Conservation (phyloP, 768 basidiomycete genomes). For the Pisolithus sp. region DNA sequence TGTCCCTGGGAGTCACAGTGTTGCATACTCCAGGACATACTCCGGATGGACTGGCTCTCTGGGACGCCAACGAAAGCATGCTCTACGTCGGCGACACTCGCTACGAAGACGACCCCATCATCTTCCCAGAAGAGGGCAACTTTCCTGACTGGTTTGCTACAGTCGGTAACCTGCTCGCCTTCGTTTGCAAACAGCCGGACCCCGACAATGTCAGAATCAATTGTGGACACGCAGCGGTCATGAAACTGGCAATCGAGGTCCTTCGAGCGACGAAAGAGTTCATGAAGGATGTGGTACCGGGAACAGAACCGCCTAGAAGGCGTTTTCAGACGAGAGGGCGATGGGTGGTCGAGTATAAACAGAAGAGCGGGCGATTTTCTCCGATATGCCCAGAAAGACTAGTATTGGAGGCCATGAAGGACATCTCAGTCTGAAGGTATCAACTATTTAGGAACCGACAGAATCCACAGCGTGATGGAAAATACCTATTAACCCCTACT, state of each 20-base stretch:
- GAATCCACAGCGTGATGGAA: neutral
- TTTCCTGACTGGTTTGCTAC: neutral
- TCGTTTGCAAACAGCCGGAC: neutral
- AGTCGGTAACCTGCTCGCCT: neutral
- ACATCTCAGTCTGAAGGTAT: conserved; percentile 2
- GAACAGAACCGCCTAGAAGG: conserved; percentile 3
- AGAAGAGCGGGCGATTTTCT: conserved; percentile 36
- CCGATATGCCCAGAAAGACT: conserved; percentile 45
- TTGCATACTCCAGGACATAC: conserved; percentile 56
- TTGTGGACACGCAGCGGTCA: conserved; percentile 43
- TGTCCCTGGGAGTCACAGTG: conserved; percentile 34
- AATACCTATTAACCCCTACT: conserved; percentile 1
- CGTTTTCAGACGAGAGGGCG: conserved; percentile 20
- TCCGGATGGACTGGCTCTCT: conserved; percentile 52
- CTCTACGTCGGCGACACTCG: conserved; percentile 53
- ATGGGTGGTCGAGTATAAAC: conserved; percentile 39
- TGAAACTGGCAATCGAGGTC: conserved; percentile 41
- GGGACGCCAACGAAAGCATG: conserved; percentile 44
- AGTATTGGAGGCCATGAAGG: conserved; percentile 28
- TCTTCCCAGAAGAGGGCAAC: neutral
- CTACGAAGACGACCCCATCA: conserved; percentile 29
- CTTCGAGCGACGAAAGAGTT: conserved; percentile 37
- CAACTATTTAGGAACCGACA: neutral
- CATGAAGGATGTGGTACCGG: conserved; percentile 40
- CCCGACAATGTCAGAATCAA: conserved; percentile 35